Percentiles rank a stretch among this genome's conserved stretches.
phyloP scores from a whole-genome alignment of 495 filamentous ascomycete species.

The Hyaloscypha finlandica region DNA sequence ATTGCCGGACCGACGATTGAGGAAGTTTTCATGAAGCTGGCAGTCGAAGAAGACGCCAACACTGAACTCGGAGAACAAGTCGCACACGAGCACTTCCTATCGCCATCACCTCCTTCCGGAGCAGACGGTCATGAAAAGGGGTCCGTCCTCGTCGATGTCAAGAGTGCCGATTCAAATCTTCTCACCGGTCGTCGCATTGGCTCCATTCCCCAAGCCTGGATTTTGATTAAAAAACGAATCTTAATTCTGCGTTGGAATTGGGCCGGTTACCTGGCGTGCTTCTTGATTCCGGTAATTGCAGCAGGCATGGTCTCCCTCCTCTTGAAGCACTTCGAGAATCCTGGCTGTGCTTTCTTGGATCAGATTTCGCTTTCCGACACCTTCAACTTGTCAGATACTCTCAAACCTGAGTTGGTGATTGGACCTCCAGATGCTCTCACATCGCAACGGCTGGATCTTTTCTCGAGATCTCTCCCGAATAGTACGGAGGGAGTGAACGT shows the following conservation, averaged over 20 bases:
- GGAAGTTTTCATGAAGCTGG: conserved; percentile 80
- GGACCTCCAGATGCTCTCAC: conserved; percentile 58
- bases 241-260: conserved; percentile 73
- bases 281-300: conserved; percentile 72
- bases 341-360: conserved; percentile 57
- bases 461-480: conserved; percentile 40
- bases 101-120: not conserved
- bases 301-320: conserved; percentile 73
- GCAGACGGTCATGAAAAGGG: conserved; percentile 16
- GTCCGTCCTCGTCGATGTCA: not conserved
- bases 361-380: conserved; percentile 39
- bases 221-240: conserved; percentile 73
- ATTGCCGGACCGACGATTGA: conserved; percentile 83
- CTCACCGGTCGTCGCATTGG: conserved; percentile 64
- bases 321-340: conserved; percentile 52
- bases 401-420: conserved; percentile 51
- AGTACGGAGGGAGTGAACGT: conserved; percentile 30
- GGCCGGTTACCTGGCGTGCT: conserved; percentile 66
- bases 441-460: conserved; percentile 37
- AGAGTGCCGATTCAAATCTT: conserved; percentile 42
- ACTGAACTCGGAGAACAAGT: conserved; percentile 15
- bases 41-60: conserved; percentile 59
- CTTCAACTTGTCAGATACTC: conserved; percentile 37
- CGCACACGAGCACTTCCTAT: not conserved
- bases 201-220: conserved; percentile 61